A percentile compares a stretch with the other conserved stretches of the same genome.
Conservation (phyloP, 2,329 filamentous ascomycete genomes). For the Colletotrichum sp. region DNA sequence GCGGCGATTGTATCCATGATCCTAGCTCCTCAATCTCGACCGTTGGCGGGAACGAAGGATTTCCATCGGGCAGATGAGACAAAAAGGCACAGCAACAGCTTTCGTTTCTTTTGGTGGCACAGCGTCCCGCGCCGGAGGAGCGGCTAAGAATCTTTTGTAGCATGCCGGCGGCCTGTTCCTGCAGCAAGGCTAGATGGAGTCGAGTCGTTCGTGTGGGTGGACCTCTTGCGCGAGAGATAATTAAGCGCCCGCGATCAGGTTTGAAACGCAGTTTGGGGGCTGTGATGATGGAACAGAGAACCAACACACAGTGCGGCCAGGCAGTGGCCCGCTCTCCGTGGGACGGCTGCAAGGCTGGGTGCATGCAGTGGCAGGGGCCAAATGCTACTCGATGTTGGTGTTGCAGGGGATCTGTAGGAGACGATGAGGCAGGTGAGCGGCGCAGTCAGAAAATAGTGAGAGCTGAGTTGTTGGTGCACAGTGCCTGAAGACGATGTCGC, state of each 20-base stretch:
- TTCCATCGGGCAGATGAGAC: not conserved
- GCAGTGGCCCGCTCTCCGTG: not conserved
- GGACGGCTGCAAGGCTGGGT: not conserved
- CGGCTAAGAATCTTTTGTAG: not conserved
- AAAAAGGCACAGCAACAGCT: not conserved
- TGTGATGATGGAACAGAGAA: not conserved
- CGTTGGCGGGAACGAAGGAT: not conserved
- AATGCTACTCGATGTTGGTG: not conserved
- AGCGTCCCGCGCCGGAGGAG: not conserved
- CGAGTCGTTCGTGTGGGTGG: not conserved
- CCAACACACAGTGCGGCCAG: not conserved
- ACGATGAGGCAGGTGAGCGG: not conserved
- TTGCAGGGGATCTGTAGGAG: not conserved
- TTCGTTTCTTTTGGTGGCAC: not conserved
- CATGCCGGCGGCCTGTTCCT: not conserved
- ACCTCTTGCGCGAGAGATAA: not conserved
- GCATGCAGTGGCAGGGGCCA: not conserved
- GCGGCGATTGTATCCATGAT: not conserved
- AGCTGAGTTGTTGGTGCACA: not conserved
- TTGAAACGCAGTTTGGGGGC: not conserved
- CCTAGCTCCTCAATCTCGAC: not conserved
- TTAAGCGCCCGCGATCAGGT: not conserved
- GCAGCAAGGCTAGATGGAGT: not conserved
- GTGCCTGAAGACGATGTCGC: not conserved
- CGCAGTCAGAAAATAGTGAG: not conserved